phyloP scores from a whole-genome alignment of 2,329 filamentous ascomycete genomes.

The Penicillium sp. region DNA sequence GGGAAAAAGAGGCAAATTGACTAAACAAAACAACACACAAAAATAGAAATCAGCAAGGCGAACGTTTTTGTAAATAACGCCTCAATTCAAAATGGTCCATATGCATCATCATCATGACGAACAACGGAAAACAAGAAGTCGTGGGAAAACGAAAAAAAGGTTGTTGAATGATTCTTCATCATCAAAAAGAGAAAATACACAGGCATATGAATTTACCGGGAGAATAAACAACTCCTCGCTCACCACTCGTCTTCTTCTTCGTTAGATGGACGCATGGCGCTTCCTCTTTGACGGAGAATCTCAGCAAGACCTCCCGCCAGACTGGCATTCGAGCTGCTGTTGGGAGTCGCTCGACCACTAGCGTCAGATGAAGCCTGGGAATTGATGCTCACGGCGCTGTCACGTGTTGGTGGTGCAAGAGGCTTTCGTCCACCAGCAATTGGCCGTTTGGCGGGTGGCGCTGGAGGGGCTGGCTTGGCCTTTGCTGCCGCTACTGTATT shows the following conservation, averaged over 20 bases:
- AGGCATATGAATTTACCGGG: background rate
- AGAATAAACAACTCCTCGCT: constrained; percentile 10
- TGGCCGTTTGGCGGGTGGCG: constrained; percentile 77
- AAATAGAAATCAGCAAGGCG: background rate
- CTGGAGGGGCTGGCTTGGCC: constrained; percentile 68
- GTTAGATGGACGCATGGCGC: constrained; percentile 64
- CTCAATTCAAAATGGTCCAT: background rate
- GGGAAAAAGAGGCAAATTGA: background rate
- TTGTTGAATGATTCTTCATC: background rate
- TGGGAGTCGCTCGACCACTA: constrained; percentile 69
- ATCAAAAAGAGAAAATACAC: background rate
- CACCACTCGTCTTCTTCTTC: constrained; percentile 68
- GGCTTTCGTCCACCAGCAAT: constrained; percentile 65
- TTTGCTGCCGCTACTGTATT: constrained; percentile 41
- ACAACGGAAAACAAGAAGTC: background rate
- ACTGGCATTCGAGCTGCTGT: constrained; percentile 52
- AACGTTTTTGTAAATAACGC: background rate
- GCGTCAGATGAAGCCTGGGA: constrained; percentile 53
- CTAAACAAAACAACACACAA: background rate
- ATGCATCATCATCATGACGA: background rate
- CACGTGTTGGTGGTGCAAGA: constrained; percentile 62
- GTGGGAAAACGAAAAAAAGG: background rate
- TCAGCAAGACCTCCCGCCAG: constrained; percentile 72
- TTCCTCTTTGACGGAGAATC: constrained; percentile 71
- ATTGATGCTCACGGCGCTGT: constrained; percentile 53